Evolutionary conservation across 2,329 filamentous ascomycete species (phyloP), one percentile per base, ranked within the genome.

Genomic region (Neoarthrinium moseri): DNA sequence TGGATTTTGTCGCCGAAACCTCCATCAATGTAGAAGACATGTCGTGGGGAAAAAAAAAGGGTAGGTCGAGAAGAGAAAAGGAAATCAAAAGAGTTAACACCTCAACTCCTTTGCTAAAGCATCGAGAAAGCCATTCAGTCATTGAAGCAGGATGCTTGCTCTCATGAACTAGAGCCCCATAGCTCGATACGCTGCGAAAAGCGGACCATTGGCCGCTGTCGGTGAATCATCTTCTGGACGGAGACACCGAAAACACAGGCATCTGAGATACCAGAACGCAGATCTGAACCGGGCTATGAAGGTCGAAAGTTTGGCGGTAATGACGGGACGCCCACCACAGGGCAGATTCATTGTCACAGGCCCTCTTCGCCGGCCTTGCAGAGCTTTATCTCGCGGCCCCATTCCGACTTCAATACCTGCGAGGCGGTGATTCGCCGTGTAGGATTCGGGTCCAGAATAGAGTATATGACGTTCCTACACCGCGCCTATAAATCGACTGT

Each of bases 381-480:
- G 47, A 97, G 80, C 71, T 91, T 95, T 69, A 97, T 96, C 69
- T 96, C 92, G 57, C 94, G 89, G 56, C 94, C 91, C 94, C 94
- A 99, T 73, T 99, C 94, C 4, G 92, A 97, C 70, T 96, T 96
- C 60, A 99, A 83, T 47, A 97, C 90, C 71, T 99, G 94, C 32
- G 91, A 92, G 48, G 94, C 92, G 23, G 91, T 96, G 64, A 99
- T 92, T 57, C 94, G 89, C 53, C 94, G 87, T 47, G 82, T 82
- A 21, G 94, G 91, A 65, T 96, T 96, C 23, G 94, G 94, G 63
- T 99, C 94, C 36, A 99, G 80, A 54, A 99, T 96, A 18, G 91
- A 97, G 72, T 99, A 99, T 64, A 99, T 96, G 60, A 99, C 94
- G 60, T 99, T 99, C 51, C 94, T 88, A 70, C 94, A 99, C 59